A percentile compares a stretch with the other conserved stretches of the same genome.
These are phyloP conservation scores for Pestalotiopsis sp. DNA, from an alignment of 2,329 filamentous ascomycete species.

Conservation along the genomic window DNA sequence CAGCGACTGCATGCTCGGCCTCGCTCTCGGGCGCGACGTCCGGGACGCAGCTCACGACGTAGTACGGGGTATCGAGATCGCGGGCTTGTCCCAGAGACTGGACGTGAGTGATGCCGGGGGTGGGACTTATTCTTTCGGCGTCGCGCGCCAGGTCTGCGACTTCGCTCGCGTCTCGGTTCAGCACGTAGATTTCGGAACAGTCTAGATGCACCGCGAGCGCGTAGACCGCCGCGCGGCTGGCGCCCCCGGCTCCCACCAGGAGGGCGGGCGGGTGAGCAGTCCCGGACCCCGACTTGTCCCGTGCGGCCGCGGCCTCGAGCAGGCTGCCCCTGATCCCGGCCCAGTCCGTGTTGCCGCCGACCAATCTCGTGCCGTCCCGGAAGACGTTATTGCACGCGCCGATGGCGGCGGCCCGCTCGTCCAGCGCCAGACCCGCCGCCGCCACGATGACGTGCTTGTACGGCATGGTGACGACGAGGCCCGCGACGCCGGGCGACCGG, in stretches of 20 bases:
- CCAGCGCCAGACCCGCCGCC: background rate
- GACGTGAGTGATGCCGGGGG: background rate
- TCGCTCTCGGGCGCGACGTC: constrained; percentile 1
- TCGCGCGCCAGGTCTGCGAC: background rate
- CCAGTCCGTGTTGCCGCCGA: constrained; percentile 6
- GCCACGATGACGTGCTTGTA: constrained; percentile 1
- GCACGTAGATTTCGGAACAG: background rate
- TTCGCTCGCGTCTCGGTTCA: background rate
- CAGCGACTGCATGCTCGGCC: background rate
- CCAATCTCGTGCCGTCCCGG: background rate
- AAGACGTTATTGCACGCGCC: constrained; percentile 1
- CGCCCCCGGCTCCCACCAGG: background rate
- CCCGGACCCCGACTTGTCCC: background rate
- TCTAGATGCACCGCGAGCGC: background rate
- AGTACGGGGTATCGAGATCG: background rate
- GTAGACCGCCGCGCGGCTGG: constrained; percentile 6
- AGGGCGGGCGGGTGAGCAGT: background rate
- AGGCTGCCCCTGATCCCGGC: constrained; percentile 2
- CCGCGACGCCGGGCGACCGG: background rate
- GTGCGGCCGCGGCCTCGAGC: background rate
- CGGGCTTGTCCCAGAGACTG: background rate
- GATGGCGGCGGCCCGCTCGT: background rate
- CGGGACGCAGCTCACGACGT: background rate
- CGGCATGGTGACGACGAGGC: constrained; percentile 7
- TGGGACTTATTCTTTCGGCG: background rate